A percentile compares a stretch with the other conserved stretches of the same genome.
Conservation (phyloP, 1,139 yeast species). For the Geotrichum phurueaensis region DNA sequence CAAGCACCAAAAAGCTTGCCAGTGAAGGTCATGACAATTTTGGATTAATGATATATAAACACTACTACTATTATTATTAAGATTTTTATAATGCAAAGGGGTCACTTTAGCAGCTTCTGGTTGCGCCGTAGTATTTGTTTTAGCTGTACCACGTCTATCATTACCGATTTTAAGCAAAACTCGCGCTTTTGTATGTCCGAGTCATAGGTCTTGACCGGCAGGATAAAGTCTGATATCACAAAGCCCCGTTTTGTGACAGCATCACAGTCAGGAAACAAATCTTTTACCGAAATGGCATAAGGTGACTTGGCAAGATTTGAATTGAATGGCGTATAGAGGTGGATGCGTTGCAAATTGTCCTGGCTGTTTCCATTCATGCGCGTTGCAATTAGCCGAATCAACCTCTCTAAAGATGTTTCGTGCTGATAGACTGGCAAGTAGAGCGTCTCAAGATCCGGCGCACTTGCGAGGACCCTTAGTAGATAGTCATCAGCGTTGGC, state of each 20-base stretch:
- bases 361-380: not conserved
- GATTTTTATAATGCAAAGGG: not conserved
- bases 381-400: not conserved
- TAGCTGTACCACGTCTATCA: not conserved
- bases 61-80: not conserved
- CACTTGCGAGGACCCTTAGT: not conserved
- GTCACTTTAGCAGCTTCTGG: not conserved
- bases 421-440: not conserved
- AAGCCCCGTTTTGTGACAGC: not conserved
- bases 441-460: not conserved
- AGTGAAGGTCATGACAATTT: not conserved
- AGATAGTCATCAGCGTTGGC: not conserved
- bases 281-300: not conserved
- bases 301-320: not conserved
- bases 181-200: not conserved
- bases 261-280: not conserved
- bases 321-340: not conserved
- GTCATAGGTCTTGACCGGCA: constrained; percentile 1
- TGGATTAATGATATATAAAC: not conserved
- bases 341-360: not conserved
- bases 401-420: not conserved
- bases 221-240: not conserved
- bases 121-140: not conserved
- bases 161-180: not conserved
- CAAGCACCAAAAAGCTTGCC: not conserved